Evolutionary conservation across 257 asterid species (phyloP), one percentile per base, ranked within the genome.

Genomic region (Ajuga chamaepitys): DNA sequence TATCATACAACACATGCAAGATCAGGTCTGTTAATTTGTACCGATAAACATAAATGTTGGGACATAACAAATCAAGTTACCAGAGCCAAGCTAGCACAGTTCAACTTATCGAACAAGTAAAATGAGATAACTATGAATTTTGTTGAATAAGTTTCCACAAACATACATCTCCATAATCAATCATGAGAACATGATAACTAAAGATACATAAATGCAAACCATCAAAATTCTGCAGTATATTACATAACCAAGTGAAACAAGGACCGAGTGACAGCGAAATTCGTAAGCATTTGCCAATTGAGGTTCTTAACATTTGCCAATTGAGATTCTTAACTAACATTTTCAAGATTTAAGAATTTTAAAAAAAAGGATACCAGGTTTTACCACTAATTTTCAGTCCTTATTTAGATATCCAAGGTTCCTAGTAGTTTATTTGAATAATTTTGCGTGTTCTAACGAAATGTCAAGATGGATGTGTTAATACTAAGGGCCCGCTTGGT

Each of bases 261-360:
- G 18, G 34, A 61, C 11, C 46, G 38, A 58, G 41, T 51, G 44
- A 21, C 7, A 59, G 66, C 30, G 70, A 37, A 30, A 44, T 25
- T 53, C 17, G 40, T 64, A 59, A 30, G 41, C 58, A 62, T 16
- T 50, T 44, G 22, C 9, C 22, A 30, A 25, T 13, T 66, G 53
- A n/a, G n/a, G n/a, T n/a, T n/a, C n/a, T n/a, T n/a, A n/a, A n/a
- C n/a, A n/a, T n/a, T n/a, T n/a, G n/a, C n/a, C n/a, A n/a, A n/a
- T n/a, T n/a, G n/a, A n/a, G n/a, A n/a, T n/a, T 53, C 35, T 5
- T 50, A 9, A 72, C 66, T 12, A 72, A 62, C 14, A 64, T 53
- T 55, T 21, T 46, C 47, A 57, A 48, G 32, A 62, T 34, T 24
- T 34, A 24, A 51, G 61, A 74, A 53, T 55, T 42, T 58, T 20